Evolutionary conservation across 495 filamentous ascomycete genomes (phyloP), one percentile per base, ranked within the genome.

Genomic region (Neurospora intermedia): DNA sequence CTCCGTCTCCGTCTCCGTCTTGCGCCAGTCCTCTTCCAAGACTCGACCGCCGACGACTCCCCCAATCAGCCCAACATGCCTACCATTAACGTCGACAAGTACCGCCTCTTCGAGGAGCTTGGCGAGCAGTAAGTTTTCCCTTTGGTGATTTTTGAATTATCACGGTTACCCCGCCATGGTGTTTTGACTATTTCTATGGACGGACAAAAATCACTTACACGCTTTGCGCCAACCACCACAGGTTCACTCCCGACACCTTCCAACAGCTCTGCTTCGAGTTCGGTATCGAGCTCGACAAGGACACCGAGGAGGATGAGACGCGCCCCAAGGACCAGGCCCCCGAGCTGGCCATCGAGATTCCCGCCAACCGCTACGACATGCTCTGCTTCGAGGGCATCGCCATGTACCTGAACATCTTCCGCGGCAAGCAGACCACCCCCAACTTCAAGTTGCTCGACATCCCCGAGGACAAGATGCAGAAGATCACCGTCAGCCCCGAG

Each of bases 241-340:
- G 92, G 39, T 97, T 94, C 81, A 97, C 94, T 62, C 93, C 91
- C 76, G 89, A 97, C 75, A 92, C 95, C 79, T 98, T 99, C 80
- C 95, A 99, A 79, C 91, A 97, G 79, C 85, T 99, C 76, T 99
- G 96, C 81, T 99, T 99, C 87, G 96, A 99, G 76, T 99, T 97
- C 81, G 96, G 94, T 72, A 97, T 99, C 78, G 96, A 99, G 81
- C 89, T 99, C 75, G 96, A 99, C 83, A 94, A 97, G 85, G 96
- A 99, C 84, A 96, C 93, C 45, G 90, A 93, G 66, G 85, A 93
- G 80, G 84, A 86, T 71, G 76, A 78, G 11, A 43, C 75, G 72
- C 88, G 92, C 70, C 92, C 92, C 40, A 88, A 90, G 76, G 91
- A 97, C 82, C 93, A 97, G 83, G 88, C 93, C 7, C 91, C 96